A percentile compares a stretch with the other conserved stretches of the same genome.
Conservation (phyloP, 2,329 filamentous ascomycete species). For the Penicillium sp. region DNA sequence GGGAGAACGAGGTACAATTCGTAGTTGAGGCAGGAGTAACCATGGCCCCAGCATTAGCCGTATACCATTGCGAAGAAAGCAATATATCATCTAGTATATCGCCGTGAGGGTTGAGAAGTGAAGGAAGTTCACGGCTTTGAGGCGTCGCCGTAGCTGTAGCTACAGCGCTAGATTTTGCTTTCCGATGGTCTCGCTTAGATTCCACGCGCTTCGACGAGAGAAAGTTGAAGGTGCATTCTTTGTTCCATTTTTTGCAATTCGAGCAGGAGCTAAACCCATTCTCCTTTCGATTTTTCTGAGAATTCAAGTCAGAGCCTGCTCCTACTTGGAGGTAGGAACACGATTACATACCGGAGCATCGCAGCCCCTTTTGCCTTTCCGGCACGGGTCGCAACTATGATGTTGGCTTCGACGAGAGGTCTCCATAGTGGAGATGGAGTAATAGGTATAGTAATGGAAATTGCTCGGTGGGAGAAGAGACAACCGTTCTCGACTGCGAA, state of each 20-base stretch:
- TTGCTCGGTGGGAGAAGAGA: neutral
- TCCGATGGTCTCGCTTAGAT: slow-evolving; percentile 13
- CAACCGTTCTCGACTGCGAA: neutral
- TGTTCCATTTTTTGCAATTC: slow-evolving; percentile 54
- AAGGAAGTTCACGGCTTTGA: neutral
- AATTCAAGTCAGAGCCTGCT: neutral
- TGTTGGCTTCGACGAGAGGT: slow-evolving; percentile 25
- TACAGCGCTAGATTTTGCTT: neutral
- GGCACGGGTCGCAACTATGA: slow-evolving; percentile 55
- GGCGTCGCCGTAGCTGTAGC: neutral
- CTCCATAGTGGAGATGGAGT: slow-evolving; percentile 19
- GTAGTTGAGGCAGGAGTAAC: slow-evolving; percentile 4
- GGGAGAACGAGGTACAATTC: slow-evolving; percentile 10
- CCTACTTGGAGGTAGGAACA: neutral
- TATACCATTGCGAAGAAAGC: slow-evolving; percentile 13
- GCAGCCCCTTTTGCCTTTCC: slow-evolving; percentile 54
- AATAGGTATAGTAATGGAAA: slow-evolving; percentile 1
- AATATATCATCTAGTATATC: slow-evolving; percentile 9
- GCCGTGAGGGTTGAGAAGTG: neutral
- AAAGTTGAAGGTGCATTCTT: slow-evolving; percentile 55
- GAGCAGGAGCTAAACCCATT: slow-evolving; percentile 39
- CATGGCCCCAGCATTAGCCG: neutral
- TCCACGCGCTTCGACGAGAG: slow-evolving; percentile 39
- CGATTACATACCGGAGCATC: slow-evolving; percentile 41
- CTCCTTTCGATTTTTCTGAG: slow-evolving; percentile 25